phyloP scores from a whole-genome alignment of 371 early-diverging fungal species.

The Mortierella sp. region DNA sequence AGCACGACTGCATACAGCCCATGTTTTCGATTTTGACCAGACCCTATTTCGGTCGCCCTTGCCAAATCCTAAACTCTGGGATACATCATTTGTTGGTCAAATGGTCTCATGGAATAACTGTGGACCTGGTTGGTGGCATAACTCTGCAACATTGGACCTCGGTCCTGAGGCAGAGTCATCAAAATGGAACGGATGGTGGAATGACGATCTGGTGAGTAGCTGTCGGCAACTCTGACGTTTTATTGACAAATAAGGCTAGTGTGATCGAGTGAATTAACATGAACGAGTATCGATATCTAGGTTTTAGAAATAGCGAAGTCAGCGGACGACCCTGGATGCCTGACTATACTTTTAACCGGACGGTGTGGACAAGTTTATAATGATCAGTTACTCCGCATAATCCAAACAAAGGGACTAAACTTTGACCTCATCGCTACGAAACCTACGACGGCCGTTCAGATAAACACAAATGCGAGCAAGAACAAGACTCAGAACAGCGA shows the following conservation, averaged over 20 bases:
- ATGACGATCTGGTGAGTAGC: conserved; percentile 36
- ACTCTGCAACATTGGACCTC: conserved; percentile 65
- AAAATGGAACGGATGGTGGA: conserved; percentile 43
- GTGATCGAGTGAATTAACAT: background rate
- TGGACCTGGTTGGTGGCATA: conserved; percentile 75
- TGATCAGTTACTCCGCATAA: conserved; percentile 21
- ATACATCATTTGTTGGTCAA: conserved; percentile 59
- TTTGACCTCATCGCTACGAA: conserved; percentile 45
- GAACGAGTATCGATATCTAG: conserved; percentile 1
- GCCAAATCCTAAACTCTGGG: conserved; percentile 85
- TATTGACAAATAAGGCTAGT: background rate
- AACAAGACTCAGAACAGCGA: background rate
- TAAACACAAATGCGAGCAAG: conserved; percentile 1
- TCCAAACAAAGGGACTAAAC: conserved; percentile 24
- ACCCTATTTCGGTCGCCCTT: conserved; percentile 89
- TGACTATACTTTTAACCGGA: conserved; percentile 42
- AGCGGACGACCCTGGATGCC: conserved; percentile 18
- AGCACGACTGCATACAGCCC: conserved; percentile 11
- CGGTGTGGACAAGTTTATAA: conserved; percentile 18
- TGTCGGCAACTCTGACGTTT: background rate
- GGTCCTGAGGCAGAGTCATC: conserved; percentile 25
- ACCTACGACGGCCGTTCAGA: conserved; percentile 20
- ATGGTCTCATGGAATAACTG: conserved; percentile 61
- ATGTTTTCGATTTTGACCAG: conserved; percentile 91
- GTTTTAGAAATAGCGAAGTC: conserved; percentile 20